Percentiles rank a stretch among this genome's conserved stretches.
Conservation (phyloP, 306 rosid genomes). For the Cicer pinnatifidum region DNA sequence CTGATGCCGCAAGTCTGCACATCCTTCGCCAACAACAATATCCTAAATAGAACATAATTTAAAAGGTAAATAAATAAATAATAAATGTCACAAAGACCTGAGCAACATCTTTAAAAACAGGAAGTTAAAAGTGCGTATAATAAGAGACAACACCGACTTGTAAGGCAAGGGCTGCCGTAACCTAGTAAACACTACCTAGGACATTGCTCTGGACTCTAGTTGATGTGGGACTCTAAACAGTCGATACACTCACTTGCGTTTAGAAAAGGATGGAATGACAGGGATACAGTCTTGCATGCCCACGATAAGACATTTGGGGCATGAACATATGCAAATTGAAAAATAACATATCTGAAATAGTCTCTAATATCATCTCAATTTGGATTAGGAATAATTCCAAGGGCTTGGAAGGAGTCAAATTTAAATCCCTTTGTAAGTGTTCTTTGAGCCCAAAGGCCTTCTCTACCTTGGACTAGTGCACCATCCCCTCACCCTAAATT, state of each 20-base stretch:
- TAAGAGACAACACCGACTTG: background rate
- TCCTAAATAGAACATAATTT: conserved; percentile 55
- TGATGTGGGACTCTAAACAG: background rate
- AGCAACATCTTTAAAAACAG: conserved; percentile 10
- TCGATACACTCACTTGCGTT: background rate
- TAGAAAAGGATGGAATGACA: background rate
- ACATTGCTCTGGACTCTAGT: too few relatives aligned
- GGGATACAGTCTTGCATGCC: background rate
- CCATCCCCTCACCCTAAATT: too few relatives aligned
- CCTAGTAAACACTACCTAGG: background rate
- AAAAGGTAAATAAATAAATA: conserved; percentile 3
- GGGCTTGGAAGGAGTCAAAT: too few relatives aligned
- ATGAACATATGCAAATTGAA: background rate
- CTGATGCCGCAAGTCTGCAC: conserved; percentile 92
- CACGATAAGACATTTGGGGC: background rate
- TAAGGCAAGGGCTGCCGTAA: background rate
- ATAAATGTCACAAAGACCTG: conserved; percentile 3
- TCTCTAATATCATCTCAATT: background rate
- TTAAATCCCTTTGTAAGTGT: too few relatives aligned
- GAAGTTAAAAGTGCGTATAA: background rate
- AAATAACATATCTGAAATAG: background rate
- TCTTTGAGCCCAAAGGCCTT: too few relatives aligned
- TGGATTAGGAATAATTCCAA: background rate
- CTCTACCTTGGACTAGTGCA: too few relatives aligned
- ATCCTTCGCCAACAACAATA: conserved; percentile 86